Evolutionary conservation across 495 filamentous ascomycete species (phyloP).

Genomic region (Neurospora sublineolata): DNA sequence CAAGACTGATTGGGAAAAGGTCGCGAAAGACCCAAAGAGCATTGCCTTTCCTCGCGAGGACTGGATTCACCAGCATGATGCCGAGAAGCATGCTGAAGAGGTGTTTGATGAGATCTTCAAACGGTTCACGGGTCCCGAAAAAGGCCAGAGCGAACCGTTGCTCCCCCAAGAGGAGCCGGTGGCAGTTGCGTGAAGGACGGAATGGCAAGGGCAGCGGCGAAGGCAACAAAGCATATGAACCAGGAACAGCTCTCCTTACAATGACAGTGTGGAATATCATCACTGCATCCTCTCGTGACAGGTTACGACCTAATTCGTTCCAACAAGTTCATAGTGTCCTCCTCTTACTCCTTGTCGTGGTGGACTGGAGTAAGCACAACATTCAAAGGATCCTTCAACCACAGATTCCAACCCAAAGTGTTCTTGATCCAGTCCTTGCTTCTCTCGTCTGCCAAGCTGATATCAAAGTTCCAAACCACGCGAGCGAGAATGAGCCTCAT

Average conservation of each 20-base stretch:
- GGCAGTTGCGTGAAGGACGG: neutral
- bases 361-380: conserved; percentile 8
- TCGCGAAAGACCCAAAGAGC: conserved; percentile 37
- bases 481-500: conserved; percentile 38
- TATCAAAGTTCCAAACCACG: conserved; percentile 39
- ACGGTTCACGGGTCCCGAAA: neutral
- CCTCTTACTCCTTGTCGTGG: neutral
- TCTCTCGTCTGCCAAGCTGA: conserved; percentile 30
- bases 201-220: neutral
- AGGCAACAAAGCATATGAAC: neutral
- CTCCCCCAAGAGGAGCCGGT: neutral
- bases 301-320: neutral
- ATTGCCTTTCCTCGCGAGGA: conserved; percentile 40
- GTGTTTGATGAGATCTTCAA: conserved; percentile 33
- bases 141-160: neutral
- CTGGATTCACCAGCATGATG: conserved; percentile 47
- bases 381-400: conserved; percentile 31
- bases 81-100: conserved; percentile 45
- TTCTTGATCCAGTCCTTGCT: conserved; percentile 19
- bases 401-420: conserved; percentile 18
- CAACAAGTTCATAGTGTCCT: neutral
- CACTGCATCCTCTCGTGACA: neutral
- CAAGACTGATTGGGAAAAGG: conserved; percentile 44
- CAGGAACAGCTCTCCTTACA: neutral
- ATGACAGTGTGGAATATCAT: too few relatives aligned